Evolutionary conservation across 805 yeast genomes (phyloP).

Genomic region (Allodekkera sacchari): DNA sequence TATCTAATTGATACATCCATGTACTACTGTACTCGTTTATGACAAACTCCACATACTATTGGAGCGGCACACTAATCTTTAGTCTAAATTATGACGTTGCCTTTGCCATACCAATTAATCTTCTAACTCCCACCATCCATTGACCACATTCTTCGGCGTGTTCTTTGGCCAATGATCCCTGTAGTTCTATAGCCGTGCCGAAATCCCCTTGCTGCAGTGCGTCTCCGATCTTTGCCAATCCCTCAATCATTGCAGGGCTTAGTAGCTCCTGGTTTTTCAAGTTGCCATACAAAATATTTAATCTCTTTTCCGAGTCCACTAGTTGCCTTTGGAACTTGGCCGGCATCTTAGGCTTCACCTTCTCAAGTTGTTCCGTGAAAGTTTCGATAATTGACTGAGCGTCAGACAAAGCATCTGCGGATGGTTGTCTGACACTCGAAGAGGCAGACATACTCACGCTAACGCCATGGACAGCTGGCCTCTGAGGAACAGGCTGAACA

Average conservation of each 20-base stretch:
- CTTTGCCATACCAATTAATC: conserved; percentile 71
- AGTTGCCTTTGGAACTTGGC: conserved; percentile 66
- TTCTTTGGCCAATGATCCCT: conserved; percentile 52
- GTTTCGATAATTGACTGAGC: conserved; percentile 51
- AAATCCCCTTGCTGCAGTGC: conserved; percentile 49
- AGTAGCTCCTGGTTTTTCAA: conserved; percentile 66
- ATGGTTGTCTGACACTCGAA: conserved; percentile 7
- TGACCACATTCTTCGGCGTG: conserved; percentile 71
- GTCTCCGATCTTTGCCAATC: conserved; percentile 42
- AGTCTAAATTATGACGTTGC: too few species aligned
- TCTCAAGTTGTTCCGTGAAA: conserved; percentile 45
- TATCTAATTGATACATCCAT: too few species aligned
- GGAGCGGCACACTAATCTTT: too few species aligned
- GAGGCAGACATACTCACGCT: conserved; percentile 10
- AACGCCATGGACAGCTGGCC: conserved; percentile 11
- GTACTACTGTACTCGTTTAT: too few species aligned
- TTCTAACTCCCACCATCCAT: conserved; percentile 89
- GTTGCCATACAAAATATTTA: conserved; percentile 67
- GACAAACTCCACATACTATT: too few species aligned
- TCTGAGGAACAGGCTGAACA: conserved; percentile 15
- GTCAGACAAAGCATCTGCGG: conserved; percentile 46
- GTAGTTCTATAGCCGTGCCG: conserved; percentile 47
- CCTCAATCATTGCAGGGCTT: conserved; percentile 44
- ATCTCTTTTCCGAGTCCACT: conserved; percentile 73
- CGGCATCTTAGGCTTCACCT: conserved; percentile 68